Conservation (phyloP, 495 filamentous ascomycete genomes). For the Tetracladium setigerum region DNA sequence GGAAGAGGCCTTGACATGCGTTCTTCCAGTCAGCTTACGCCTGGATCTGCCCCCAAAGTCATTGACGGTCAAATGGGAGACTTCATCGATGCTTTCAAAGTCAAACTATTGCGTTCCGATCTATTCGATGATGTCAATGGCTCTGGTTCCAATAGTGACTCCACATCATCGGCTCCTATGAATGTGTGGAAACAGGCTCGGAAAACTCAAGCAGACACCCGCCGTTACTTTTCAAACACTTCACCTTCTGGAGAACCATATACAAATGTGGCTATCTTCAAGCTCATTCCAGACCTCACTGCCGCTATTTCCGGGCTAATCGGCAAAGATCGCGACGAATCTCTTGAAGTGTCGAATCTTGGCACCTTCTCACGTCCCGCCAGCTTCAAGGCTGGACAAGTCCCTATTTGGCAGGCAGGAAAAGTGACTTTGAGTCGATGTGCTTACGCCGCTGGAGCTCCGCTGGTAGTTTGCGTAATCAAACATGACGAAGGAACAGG, state of each 20-base stretch:
- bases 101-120: neutral
- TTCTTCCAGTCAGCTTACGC: slow-evolving; percentile 11
- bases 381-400: neutral
- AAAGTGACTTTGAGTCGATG: slow-evolving; percentile 14
- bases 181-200: slow-evolving; percentile 3
- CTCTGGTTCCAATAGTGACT: neutral
- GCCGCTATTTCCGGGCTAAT: neutral
- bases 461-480: slow-evolving; percentile 10
- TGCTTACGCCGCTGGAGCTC: slow-evolving; percentile 11
- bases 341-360: slow-evolving; percentile 17
- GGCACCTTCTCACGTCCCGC: slow-evolving; percentile 1
- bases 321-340: slow-evolving; percentile 3
- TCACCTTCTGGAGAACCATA: slow-evolving; percentile 4
- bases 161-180: neutral
- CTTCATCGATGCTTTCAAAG: slow-evolving; percentile 5
- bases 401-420: slow-evolving; percentile 5
- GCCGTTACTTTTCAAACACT: slow-evolving; percentile 1
- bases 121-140: neutral
- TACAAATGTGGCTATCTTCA: slow-evolving; percentile 5
- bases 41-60: slow-evolving; percentile 6
- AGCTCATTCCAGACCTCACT: slow-evolving; percentile 7
- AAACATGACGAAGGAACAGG: slow-evolving; percentile 1
- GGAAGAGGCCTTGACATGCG: slow-evolving; percentile 1
- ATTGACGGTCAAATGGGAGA: slow-evolving; percentile 6
- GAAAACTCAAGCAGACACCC: neutral